Evolutionary conservation across 139 green algal species (phyloP).

Genomic region (Micractinium sp.): DNA sequence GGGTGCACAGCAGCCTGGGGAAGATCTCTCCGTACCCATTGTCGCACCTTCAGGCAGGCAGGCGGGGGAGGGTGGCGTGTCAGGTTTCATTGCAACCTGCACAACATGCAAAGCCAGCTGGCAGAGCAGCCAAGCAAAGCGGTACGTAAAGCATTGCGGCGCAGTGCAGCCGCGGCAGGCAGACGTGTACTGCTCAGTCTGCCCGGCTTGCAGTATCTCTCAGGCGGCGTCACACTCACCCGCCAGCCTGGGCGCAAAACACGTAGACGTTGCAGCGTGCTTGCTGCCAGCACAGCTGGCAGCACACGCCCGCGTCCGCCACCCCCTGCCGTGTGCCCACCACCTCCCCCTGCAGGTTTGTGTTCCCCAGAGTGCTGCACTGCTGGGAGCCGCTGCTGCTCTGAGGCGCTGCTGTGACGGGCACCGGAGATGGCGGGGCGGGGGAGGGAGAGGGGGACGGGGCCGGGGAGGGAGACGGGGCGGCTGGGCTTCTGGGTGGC

Average conservation of each 20-base stretch:
- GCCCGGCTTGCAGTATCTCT: too few species aligned
- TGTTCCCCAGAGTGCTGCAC: conserved; percentile 6
- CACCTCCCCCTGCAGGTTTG: not conserved
- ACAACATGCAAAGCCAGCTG: not conserved
- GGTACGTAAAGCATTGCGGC: not conserved
- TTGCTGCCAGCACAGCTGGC: not conserved
- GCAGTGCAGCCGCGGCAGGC: not conserved
- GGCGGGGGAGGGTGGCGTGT: not conserved
- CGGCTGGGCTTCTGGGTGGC: not conserved
- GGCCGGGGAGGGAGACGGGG: not conserved
- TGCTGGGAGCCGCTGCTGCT: not conserved
- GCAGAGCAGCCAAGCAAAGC: not conserved
- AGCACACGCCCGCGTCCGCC: not conserved
- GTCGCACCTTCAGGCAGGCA: not conserved
- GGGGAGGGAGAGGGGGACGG: not conserved
- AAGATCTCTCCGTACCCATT: not conserved
- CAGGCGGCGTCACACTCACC: not conserved
- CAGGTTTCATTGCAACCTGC: not conserved
- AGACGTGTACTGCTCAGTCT: not conserved
- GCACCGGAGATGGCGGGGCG: not conserved
- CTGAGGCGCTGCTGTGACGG: not conserved
- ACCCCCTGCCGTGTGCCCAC: not conserved
- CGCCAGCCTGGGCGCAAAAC: not conserved
- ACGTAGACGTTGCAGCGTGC: conserved; percentile 9
- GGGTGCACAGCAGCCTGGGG: conserved; percentile 4